These are phyloP conservation scores for Haplosporangium sp. DNA, from an alignment of 371 early-diverging fungal species.

Conservation along the genomic window DNA sequence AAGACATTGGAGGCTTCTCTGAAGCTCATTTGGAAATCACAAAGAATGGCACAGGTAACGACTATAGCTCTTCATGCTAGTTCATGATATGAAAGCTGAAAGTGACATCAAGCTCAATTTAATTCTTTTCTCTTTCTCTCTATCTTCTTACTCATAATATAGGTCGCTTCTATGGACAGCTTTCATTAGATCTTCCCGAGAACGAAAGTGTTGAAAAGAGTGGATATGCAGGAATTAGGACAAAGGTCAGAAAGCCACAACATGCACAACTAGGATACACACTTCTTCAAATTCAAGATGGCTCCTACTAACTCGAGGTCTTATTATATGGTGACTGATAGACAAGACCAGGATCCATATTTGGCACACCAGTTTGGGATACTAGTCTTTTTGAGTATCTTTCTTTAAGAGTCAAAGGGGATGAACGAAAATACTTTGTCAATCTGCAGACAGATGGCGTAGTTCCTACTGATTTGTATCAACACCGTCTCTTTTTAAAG, in stretches of 20 bases:
- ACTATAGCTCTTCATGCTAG: background rate
- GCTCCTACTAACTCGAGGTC: background rate
- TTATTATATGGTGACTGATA: conserved; percentile 12
- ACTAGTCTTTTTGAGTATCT: conserved; percentile 88
- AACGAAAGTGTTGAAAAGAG: conserved; percentile 79
- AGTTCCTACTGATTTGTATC: conserved; percentile 87
- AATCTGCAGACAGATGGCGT: conserved; percentile 90
- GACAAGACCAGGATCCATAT: conserved; percentile 70
- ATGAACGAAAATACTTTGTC: conserved; percentile 86
- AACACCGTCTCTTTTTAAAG: conserved; percentile 89
- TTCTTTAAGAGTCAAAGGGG: conserved; percentile 83
- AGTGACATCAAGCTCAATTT: background rate
- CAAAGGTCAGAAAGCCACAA: conserved; percentile 62
- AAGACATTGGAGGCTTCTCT: conserved; percentile 88
- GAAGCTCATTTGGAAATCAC: conserved; percentile 71
- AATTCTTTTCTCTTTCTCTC: background rate
- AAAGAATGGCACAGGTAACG: conserved; percentile 59
- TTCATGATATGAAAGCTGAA: background rate
- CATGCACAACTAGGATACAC: background rate
- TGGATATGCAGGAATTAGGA: conserved; percentile 92
- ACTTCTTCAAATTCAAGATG: background rate
- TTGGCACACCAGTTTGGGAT: conserved; percentile 89
- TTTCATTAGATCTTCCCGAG: conserved; percentile 83
- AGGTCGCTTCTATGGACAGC: conserved; percentile 84
- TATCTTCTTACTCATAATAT: background rate